phyloP scores from a whole-genome alignment of 164 flowering plant genomes.

The Macadamia integrifolia region DNA sequence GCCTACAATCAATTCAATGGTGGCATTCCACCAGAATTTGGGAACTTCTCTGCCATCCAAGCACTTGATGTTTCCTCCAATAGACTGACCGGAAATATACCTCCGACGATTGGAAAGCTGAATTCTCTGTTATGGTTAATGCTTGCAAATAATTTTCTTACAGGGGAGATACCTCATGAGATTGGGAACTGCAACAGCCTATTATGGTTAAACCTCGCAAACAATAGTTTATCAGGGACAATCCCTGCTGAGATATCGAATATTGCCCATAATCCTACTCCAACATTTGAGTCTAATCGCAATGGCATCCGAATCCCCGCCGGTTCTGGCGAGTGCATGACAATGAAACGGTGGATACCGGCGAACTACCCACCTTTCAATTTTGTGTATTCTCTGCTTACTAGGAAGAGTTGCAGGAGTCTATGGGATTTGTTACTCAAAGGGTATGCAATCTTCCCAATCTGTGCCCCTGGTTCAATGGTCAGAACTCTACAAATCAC shows the following conservation, averaged over 20 bases:
- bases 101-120: slow-evolving; percentile 58
- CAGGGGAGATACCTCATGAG: slow-evolving; percentile 71
- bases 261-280: slow-evolving; percentile 43
- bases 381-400: slow-evolving; percentile 60
- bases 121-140: slow-evolving; percentile 79
- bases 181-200: slow-evolving; percentile 81
- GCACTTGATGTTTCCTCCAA: slow-evolving; percentile 84
- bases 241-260: slow-evolving; percentile 55
- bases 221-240: slow-evolving; percentile 56
- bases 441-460: slow-evolving; percentile 66
- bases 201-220: slow-evolving; percentile 80
- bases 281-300: slow-evolving; percentile 49
- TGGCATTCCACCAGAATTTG: slow-evolving; percentile 58
- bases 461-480: slow-evolving; percentile 39
- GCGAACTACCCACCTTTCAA: slow-evolving; percentile 86
- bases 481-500: slow-evolving; percentile 39
- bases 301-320: slow-evolving; percentile 18
- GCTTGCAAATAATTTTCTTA: slow-evolving; percentile 65
- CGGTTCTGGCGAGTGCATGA: slow-evolving; percentile 75
- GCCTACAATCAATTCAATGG: slow-evolving; percentile 60
- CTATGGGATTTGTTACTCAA: slow-evolving; percentile 60
- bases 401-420: slow-evolving; percentile 59
- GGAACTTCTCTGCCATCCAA: slow-evolving; percentile 52
- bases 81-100: slow-evolving; percentile 54
- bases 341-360: slow-evolving; percentile 87